Base-by-base conservation (phyloP, 306 rosid species). In the Quercus ilex region DNA sequence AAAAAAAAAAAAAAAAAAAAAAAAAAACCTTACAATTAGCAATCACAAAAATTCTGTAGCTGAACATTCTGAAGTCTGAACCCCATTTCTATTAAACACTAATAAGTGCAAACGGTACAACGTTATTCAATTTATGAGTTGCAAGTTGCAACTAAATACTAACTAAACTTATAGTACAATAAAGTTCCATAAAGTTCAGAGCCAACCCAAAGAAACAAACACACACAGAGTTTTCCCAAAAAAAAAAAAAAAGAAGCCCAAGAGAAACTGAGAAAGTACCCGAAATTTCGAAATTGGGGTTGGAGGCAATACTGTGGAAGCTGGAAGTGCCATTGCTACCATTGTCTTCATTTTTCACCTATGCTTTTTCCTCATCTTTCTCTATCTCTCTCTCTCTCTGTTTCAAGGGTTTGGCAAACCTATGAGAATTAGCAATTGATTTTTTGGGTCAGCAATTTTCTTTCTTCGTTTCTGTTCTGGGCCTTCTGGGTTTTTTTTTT, bases 291-390 rank as follows among this genome's bases (percentile, higher is more conserved):
- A 69, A 21, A 74, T 35, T 69, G 64, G 68, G 28, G 76, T 35
- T 63, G 64, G 62, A 11, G 78, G 82, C 65, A 76, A 63, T 20
- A 62, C n/a, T 53, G 78, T 21, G 51, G 81, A 78, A 30, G 88
- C 85, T 33, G 69, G 82, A 76, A 86, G 51, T 75, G 83, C 89
- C 88, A 86, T 83, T 79, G 85, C 70, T 69, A 7, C 35, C 23
- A 28, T 23, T 38, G 19, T 55, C 76, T 31, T 63, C 65, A 33
- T 74, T 76, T 75, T 78, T 88, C 84, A 20, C 67, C 81, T 76
- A 68, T 76, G 76, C 71, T 74, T 76, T 69, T 74, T 73, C 63
- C 17, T 55, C 87, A 81, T 85, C 70, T 65, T 38, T 21, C 71
- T 19, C 49, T 33, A 20, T 6, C 20, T 20, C 74, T 6, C 25